phyloP scores from a whole-genome alignment of 2,329 filamentous ascomycete genomes.

The Neopestalotiopsis clavispora region DNA sequence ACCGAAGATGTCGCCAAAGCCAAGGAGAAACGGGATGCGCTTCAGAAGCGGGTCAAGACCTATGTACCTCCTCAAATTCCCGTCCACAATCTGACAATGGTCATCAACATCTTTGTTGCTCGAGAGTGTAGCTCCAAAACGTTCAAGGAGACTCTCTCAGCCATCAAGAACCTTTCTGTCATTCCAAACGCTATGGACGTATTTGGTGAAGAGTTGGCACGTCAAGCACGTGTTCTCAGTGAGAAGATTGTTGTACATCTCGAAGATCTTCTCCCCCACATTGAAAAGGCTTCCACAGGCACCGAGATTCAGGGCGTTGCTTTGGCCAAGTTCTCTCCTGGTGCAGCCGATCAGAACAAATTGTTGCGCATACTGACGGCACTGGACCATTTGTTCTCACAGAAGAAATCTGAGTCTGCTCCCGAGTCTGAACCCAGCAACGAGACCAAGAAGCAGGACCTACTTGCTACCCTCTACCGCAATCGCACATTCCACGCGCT shows the following conservation, averaged over 20 bases:
- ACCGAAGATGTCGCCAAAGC: slow-evolving; percentile 33
- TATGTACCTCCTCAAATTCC: slow-evolving; percentile 85
- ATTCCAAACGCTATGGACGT: slow-evolving; percentile 88
- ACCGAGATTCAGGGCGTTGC: slow-evolving; percentile 96
- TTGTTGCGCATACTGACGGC: slow-evolving; percentile 90
- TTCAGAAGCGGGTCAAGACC: slow-evolving; percentile 58
- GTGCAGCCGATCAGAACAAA: slow-evolving; percentile 96
- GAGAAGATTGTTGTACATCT: slow-evolving; percentile 85
- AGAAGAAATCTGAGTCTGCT: slow-evolving; percentile 59
- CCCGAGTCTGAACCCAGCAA: slow-evolving; percentile 56
- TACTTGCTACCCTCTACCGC: slow-evolving; percentile 87
- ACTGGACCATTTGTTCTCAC: slow-evolving; percentile 92
- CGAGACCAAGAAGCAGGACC: slow-evolving; percentile 75
- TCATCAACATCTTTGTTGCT: slow-evolving; percentile 96
- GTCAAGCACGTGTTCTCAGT: slow-evolving; percentile 83
- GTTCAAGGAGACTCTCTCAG: slow-evolving; percentile 95
- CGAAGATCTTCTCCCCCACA: slow-evolving; percentile 82
- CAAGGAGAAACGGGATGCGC: slow-evolving; percentile 45
- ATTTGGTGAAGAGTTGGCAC: slow-evolving; percentile 91
- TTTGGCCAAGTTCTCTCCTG: slow-evolving; percentile 92
- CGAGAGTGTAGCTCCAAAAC: slow-evolving; percentile 97
- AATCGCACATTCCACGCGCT: slow-evolving; percentile 87
- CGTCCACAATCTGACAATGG: slow-evolving; percentile 84
- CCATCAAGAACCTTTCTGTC: slow-evolving; percentile 96
- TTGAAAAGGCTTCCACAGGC: slow-evolving; percentile 83